Evolutionary conservation across 108 stramenopile genomes (phyloP), one percentile per base, ranked within the genome.

Genomic region (Pseudonitzschia multiseries): DNA sequence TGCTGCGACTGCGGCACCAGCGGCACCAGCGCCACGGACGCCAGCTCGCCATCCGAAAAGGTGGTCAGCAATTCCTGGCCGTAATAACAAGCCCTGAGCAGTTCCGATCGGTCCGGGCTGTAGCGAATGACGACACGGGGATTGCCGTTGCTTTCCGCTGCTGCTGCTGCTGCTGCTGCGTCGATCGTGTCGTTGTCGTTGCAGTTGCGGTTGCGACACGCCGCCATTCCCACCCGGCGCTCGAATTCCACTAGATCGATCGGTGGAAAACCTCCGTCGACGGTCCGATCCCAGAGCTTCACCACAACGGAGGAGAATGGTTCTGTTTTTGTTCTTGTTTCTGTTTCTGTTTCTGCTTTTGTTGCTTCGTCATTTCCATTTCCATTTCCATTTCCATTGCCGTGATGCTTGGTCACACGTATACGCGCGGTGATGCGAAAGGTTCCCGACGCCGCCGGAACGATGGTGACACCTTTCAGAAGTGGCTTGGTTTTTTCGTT

Each of bases 181-280:
- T 53, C 52, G 51, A n/a, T n/a, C n/a, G 31, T 62, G 20, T 18
- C 41, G 32, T 27, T 31, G 33, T 44, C 20, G 42, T 42, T 31
- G 0, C 27, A 17, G 46, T 32, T 18, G 20, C 24, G 0, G 46
- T 20, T 20, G 61, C 32, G n/a, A n/a, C n/a, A n/a, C n/a, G n/a
- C n/a, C n/a, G n/a, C n/a, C n/a, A n/a, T n/a, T n/a, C n/a, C 36
- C 36, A 96, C 67, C 22, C 75, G 56, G 73, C 87, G 89, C 68
- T 94, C 92, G 26, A 96, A 56, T 54, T 84, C 81, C 24, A 66
- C 31, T 9, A 66, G 31, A 60, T 62, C 67, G 56, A 93, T 96
- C 10, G 90, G 63, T 4, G 95, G 95, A 78, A 96, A 93, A 65
- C 87, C 79, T 0, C 82, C 86, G 13, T 82, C 69, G 17, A 70